These are phyloP conservation scores for Purshia tridentata DNA, from an alignment of 306 rosid species.

Conservation along the genomic window DNA sequence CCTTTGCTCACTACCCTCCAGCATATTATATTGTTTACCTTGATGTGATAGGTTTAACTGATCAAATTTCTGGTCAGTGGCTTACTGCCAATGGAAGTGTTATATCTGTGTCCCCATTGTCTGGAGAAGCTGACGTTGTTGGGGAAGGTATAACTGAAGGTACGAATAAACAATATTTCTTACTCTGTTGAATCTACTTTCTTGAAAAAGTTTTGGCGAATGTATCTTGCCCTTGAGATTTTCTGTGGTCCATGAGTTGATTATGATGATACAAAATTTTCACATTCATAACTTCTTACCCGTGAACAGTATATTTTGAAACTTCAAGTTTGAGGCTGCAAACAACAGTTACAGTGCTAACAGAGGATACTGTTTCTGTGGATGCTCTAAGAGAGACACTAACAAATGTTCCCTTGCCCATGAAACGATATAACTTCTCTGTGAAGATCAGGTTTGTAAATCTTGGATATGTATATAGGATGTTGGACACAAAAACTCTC, in stretches of 20 bases:
- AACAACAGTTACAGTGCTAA: conserved; percentile 61
- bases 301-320: conserved; percentile 64
- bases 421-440: conserved; percentile 81
- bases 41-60: conserved; percentile 58
- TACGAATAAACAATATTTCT: conserved; percentile 28
- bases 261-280: conserved; percentile 18
- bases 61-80: conserved; percentile 77
- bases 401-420: conserved; percentile 79
- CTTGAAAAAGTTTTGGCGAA: background rate
- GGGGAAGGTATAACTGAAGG: conserved; percentile 90
- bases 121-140: conserved; percentile 73
- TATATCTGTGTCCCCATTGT: conserved; percentile 49
- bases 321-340: conserved; percentile 58
- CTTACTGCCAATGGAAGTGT: conserved; percentile 65
- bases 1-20: conserved; percentile 3
- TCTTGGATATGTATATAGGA: background rate
- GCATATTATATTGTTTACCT: conserved; percentile 23
- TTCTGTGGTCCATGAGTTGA: conserved; percentile 5
- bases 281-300: conserved; percentile 24
- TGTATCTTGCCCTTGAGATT: background rate
- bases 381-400: conserved; percentile 78
- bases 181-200: background rate
- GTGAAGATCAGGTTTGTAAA: conserved; percentile 76
- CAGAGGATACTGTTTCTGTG: conserved; percentile 54
- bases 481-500: background rate